Evolutionary conservation across 2,329 filamentous ascomycete species (phyloP).

Genomic region (Claviceps pusilla): DNA sequence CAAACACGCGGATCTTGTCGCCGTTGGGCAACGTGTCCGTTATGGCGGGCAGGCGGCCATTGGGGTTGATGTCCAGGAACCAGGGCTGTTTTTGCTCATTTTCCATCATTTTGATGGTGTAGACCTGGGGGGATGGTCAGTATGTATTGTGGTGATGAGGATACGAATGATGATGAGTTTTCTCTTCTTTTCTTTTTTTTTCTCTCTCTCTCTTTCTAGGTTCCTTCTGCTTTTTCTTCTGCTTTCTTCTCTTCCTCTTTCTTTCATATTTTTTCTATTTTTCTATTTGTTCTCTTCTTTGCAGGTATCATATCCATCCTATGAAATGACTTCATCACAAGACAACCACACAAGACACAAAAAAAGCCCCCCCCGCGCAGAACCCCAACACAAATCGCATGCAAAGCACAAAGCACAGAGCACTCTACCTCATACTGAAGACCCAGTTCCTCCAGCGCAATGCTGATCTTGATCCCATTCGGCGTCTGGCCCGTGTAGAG

Average conservation of each 20-base stretch:
- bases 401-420: too few species aligned
- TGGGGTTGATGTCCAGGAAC: slow-evolving; percentile 87
- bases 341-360: too few species aligned
- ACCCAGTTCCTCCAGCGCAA: slow-evolving; percentile 71
- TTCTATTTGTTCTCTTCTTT: too few species aligned
- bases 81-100: slow-evolving; percentile 72
- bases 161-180: background rate
- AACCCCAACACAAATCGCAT: too few species aligned
- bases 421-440: slow-evolving; percentile 68
- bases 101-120: slow-evolving; percentile 55
- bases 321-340: too few species aligned
- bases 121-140: slow-evolving; percentile 20
- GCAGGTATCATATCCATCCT: too few species aligned
- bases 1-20: slow-evolving; percentile 60
- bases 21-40: slow-evolving; percentile 67
- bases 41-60: slow-evolving; percentile 77
- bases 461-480: slow-evolving; percentile 82
- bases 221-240: too few species aligned
- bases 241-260: too few species aligned
- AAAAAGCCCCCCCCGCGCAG: too few species aligned
- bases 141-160: background rate
- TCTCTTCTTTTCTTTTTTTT: too few species aligned
- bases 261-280: too few species aligned
- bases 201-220: too few species aligned
- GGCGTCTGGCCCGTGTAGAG: slow-evolving; percentile 74